phyloP scores from a whole-genome alignment of 768 basidiomycete species.

The Pulveroboletus sp. region DNA sequence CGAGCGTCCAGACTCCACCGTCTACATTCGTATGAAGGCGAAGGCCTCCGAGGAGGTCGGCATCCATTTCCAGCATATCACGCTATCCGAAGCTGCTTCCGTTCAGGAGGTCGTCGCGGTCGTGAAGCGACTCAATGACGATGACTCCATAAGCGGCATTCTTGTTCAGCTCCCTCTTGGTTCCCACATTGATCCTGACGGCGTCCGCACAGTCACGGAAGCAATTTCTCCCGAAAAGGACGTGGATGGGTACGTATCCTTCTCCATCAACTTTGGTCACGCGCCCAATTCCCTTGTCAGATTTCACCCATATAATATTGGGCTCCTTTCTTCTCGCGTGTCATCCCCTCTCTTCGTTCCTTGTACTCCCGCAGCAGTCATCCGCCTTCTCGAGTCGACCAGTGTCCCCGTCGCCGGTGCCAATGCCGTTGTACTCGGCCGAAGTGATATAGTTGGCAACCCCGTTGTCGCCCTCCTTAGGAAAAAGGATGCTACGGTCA shows the following conservation, averaged over 20 bases:
- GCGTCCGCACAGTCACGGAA: conserved; percentile 90
- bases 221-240: conserved; percentile 92
- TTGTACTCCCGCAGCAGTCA: conserved; percentile 92
- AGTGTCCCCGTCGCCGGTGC: conserved; percentile 71
- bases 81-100: conserved; percentile 59
- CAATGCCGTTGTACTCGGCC: conserved; percentile 87
- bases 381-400: conserved; percentile 86
- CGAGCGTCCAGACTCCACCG: conserved; percentile 80
- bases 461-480: conserved; percentile 90
- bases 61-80: conserved; percentile 79
- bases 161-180: conserved; percentile 95
- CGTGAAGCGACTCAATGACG: conserved; percentile 79
- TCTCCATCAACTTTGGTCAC: not conserved
- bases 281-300: conserved; percentile 36
- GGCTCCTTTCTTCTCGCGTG: conserved; percentile 87
- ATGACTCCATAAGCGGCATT: conserved; percentile 79
- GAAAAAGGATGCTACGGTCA: conserved; percentile 91
- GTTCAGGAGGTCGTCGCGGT: conserved; percentile 71
- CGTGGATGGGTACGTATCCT: conserved; percentile 76
- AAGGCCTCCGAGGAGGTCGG: conserved; percentile 95
- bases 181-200: conserved; percentile 72
- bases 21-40: conserved; percentile 96
- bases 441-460: conserved; percentile 96
- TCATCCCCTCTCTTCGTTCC: conserved; percentile 87
- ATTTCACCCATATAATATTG: conserved; percentile 98